phyloP scores from a whole-genome alignment of 257 asterid species.

The Lycium ferocissimum region DNA sequence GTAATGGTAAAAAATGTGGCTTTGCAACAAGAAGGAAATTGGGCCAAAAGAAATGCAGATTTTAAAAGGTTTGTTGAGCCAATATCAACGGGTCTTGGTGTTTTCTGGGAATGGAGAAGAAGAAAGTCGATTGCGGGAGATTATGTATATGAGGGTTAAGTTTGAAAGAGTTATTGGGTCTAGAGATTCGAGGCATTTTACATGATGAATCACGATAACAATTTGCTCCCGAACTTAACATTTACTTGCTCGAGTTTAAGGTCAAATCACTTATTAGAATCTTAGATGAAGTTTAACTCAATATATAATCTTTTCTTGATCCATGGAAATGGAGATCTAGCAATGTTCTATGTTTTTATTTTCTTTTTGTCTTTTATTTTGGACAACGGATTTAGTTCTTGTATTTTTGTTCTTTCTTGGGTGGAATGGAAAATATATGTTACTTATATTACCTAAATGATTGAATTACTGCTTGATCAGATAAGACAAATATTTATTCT shows the following conservation, averaged over 20 bases:
- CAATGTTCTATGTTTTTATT: constrained; percentile 32
- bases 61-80: constrained; percentile 60
- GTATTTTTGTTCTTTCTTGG: constrained; percentile 41
- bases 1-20: constrained; percentile 59
- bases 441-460: constrained; percentile 25
- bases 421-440: constrained; percentile 46
- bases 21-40: constrained; percentile 52
- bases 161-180: constrained; percentile 70
- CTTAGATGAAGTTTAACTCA: constrained; percentile 30
- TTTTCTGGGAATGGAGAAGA: constrained; percentile 43
- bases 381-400: constrained; percentile 30
- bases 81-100: constrained; percentile 66
- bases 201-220: constrained; percentile 67
- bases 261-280: constrained; percentile 1
- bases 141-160: constrained; percentile 68
- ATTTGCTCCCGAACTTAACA: constrained; percentile 64
- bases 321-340: constrained; percentile 32
- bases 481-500: constrained; percentile 19
- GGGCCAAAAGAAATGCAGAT: constrained; percentile 50
- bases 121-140: constrained; percentile 43
- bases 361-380: constrained; percentile 29
- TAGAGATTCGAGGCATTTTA: constrained; percentile 68
- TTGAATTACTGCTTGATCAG: constrained; percentile 16
- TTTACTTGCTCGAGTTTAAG: constrained; percentile 58
- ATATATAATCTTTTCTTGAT: constrained; percentile 25